phyloP scores from a whole-genome alignment of 805 yeast genomes.

The Novakomyces olei region DNA sequence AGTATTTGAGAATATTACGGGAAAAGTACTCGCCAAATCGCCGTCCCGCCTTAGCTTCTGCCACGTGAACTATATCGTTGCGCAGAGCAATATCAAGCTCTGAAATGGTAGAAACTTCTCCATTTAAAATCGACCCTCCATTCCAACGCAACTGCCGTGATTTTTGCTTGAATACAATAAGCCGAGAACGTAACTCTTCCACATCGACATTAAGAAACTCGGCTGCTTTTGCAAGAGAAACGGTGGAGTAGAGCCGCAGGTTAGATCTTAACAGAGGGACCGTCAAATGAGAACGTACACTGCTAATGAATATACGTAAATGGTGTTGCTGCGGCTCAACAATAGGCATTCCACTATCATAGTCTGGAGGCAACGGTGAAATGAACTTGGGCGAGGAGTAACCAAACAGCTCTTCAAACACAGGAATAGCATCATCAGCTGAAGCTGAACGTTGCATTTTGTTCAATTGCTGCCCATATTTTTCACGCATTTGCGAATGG shows the following conservation, averaged over 20 bases:
- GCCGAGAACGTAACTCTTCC: conserved; percentile 18
- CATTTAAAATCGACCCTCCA: conserved; percentile 20
- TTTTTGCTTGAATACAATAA: conserved; percentile 25
- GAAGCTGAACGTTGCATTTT: conserved; percentile 23
- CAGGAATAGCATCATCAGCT: conserved; percentile 20
- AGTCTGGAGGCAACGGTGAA: conserved; percentile 19
- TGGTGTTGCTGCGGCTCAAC: conserved; percentile 25
- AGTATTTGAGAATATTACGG: conserved; percentile 26
- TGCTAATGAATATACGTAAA: conserved; percentile 22
- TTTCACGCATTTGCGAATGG: conserved; percentile 24
- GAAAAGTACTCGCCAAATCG: conserved; percentile 30
- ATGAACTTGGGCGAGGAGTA: conserved; percentile 30
- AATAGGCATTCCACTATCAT: conserved; percentile 14
- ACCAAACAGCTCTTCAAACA: conserved; percentile 25
- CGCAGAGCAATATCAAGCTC: conserved; percentile 25
- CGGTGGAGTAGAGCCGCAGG: conserved; percentile 25
- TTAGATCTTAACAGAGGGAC: conserved; percentile 24
- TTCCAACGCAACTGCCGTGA: conserved; percentile 23
- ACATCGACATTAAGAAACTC: conserved; percentile 20
- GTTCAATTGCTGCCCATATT: conserved; percentile 24
- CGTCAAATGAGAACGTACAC: conserved; percentile 19
- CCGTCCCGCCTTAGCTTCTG: conserved; percentile 24
- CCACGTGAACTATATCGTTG: conserved; percentile 22
- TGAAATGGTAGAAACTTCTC: conserved; percentile 21
- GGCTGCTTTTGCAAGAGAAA: conserved; percentile 24